These are phyloP conservation scores for Globisporangium viniferum DNA, from an alignment of 352 stramenopile species.

Conservation along the genomic window DNA sequence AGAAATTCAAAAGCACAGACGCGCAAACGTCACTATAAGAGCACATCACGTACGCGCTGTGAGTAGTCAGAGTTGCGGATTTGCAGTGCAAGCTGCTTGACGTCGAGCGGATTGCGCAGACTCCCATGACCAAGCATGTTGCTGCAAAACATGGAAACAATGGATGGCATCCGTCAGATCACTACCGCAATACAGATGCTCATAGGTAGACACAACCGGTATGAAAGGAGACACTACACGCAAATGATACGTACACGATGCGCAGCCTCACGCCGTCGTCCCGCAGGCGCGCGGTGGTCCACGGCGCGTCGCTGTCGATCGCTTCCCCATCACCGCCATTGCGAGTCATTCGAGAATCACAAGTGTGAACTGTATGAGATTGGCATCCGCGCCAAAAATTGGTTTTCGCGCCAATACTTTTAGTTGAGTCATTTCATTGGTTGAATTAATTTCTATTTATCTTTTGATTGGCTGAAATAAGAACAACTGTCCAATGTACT, in stretches of 20 bases:
- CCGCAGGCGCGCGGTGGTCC: conserved; percentile 38
- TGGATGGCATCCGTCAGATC: neutral
- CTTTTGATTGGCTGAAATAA: neutral
- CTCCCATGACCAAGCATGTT: conserved; percentile 65
- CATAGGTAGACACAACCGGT: neutral
- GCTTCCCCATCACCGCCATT: neutral
- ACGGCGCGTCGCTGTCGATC: conserved; percentile 9
- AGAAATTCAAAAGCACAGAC: neutral
- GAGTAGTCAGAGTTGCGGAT: conserved; percentile 75
- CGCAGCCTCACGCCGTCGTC: conserved; percentile 54
- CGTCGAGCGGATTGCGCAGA: conserved; percentile 48
- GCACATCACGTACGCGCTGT: conserved; percentile 31
- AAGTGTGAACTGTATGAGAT: neutral
- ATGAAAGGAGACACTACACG: neutral
- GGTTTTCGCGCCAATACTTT: conserved; percentile 4
- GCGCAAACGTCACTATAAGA: too few species aligned
- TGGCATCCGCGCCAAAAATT: neutral
- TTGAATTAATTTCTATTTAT: neutral
- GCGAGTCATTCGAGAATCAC: conserved; percentile 1
- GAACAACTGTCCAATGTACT: neutral
- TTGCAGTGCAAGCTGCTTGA: conserved; percentile 59
- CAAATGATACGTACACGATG: conserved; percentile 38
- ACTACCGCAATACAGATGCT: neutral
- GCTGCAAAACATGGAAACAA: conserved; percentile 18
- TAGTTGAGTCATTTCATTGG: neutral